phyloP scores from a whole-genome alignment of 73 alveolate genomes.

The Paraurostyla sp. region DNA sequence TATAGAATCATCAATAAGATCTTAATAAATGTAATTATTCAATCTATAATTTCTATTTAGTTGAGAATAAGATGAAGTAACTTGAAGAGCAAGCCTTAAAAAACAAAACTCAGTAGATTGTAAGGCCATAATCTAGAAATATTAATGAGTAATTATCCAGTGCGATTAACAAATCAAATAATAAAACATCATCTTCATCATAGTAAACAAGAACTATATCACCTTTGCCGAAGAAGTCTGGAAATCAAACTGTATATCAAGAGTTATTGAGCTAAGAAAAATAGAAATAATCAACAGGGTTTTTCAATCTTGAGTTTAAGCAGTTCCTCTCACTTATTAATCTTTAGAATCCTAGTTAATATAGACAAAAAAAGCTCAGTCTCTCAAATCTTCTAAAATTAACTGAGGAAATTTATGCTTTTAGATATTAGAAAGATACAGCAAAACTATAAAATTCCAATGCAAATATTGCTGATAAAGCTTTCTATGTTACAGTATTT shows the following conservation, averaged over 20 bases:
- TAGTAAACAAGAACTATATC: no score
- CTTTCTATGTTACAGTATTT: slow-evolving; percentile 58
- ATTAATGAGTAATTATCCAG: neutral
- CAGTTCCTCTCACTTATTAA: slow-evolving; percentile 39
- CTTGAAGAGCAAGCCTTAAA: slow-evolving; percentile 38
- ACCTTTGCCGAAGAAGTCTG: no score
- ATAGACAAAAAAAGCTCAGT: slow-evolving; percentile 52
- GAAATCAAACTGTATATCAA: no score
- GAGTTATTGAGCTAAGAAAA: no score
- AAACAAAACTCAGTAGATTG: neutral
- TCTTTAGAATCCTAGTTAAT: slow-evolving; percentile 7
- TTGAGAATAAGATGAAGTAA: slow-evolving; percentile 7
- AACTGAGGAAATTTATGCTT: slow-evolving; percentile 67
- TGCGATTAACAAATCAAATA: neutral
- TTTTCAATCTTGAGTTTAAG: slow-evolving; percentile 59
- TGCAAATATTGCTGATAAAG: slow-evolving; percentile 56
- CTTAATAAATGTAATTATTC: slow-evolving; percentile 2
- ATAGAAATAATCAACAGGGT: no score
- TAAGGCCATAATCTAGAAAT: neutral
- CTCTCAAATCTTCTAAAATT: neutral
- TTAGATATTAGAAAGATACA: slow-evolving; percentile 67
- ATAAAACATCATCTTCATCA: no score
- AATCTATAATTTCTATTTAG: neutral
- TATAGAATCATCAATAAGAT: neutral
- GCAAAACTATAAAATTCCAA: slow-evolving; percentile 7